Evolutionary conservation across 345 rosid genomes (phyloP).

Genomic region (Eucalyptus pauciflora): DNA sequence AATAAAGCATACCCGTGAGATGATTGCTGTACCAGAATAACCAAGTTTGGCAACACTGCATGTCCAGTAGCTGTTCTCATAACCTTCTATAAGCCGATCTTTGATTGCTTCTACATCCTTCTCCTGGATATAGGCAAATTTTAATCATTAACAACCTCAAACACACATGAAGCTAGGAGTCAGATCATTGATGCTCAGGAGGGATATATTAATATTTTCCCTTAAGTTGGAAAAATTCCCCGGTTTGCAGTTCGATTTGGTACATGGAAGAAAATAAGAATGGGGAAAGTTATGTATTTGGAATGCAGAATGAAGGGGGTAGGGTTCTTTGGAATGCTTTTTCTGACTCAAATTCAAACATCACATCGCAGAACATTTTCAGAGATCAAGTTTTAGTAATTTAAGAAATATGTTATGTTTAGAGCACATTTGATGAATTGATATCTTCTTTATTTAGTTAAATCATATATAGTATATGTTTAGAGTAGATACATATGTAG

Average conservation of each 20-base stretch:
- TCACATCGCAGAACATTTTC: neutral
- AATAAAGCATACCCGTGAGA: conserved; percentile 64
- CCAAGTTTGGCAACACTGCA: conserved; percentile 88
- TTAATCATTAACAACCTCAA: neutral
- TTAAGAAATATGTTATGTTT: neutral
- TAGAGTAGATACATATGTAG: neutral
- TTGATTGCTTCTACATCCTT: conserved; percentile 76
- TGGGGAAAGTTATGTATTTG: neutral
- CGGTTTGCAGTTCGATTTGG: neutral
- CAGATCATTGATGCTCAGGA: neutral
- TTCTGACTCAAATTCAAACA: neutral
- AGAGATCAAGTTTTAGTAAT: neutral
- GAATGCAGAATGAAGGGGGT: neutral
- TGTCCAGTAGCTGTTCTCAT: conserved; percentile 82
- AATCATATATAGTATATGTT: neutral
- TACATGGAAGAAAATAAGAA: neutral
- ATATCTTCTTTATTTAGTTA: neutral
- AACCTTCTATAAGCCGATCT: conserved; percentile 55
- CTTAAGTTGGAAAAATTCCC: neutral
- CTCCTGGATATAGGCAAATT: conserved; percentile 25
- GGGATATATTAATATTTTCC: neutral
- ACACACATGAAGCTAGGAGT: neutral
- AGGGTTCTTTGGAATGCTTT: neutral
- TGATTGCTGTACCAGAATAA: conserved; percentile 89
- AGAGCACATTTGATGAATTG: neutral